Percentiles rank a stretch among this genome's conserved stretches.
These are phyloP conservation scores for Crotalaria pallida DNA, from an alignment of 306 rosid species.

Conservation along the genomic window DNA sequence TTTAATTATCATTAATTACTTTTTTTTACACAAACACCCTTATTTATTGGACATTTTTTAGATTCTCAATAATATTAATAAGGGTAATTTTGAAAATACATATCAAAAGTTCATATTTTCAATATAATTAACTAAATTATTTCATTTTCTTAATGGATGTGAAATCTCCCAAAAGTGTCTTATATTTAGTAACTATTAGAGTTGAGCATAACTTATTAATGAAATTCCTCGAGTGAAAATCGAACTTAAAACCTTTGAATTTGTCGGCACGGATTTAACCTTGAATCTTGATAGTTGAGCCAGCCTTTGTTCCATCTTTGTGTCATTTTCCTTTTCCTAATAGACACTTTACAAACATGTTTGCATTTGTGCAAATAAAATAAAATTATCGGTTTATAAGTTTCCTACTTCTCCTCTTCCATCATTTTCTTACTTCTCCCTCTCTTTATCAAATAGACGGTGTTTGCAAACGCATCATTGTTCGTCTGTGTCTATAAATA, in stretches of 20 bases:
- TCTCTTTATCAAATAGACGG: not conserved
- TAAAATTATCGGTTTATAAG: not conserved
- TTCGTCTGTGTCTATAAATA: slow-evolving; percentile 18
- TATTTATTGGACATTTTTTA: too few species aligned
- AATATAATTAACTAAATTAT: too few species aligned
- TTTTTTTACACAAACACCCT: too few species aligned
- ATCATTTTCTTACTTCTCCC: slow-evolving; percentile 4
- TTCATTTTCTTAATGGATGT: too few species aligned
- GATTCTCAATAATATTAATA: too few species aligned
- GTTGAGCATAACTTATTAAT: too few species aligned
- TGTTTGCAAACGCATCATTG: not conserved
- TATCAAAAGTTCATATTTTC: too few species aligned
- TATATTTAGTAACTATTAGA: too few species aligned
- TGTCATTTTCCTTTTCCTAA: not conserved
- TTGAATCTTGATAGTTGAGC: not conserved
- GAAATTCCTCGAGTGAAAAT: not conserved
- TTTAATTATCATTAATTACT: too few species aligned
- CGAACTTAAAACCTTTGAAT: not conserved
- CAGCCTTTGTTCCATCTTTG: not conserved
- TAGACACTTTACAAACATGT: not conserved
- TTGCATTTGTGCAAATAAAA: not conserved
- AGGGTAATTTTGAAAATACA: too few species aligned
- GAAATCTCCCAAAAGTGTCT: too few species aligned
- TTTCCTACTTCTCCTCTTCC: not conserved
- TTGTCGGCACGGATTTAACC: not conserved